Percentiles rank a stretch among this genome's conserved stretches.
These are phyloP conservation scores for Sugiyamaella smithiae DNA, from an alignment of 805 yeast species.

Conservation along the genomic window DNA sequence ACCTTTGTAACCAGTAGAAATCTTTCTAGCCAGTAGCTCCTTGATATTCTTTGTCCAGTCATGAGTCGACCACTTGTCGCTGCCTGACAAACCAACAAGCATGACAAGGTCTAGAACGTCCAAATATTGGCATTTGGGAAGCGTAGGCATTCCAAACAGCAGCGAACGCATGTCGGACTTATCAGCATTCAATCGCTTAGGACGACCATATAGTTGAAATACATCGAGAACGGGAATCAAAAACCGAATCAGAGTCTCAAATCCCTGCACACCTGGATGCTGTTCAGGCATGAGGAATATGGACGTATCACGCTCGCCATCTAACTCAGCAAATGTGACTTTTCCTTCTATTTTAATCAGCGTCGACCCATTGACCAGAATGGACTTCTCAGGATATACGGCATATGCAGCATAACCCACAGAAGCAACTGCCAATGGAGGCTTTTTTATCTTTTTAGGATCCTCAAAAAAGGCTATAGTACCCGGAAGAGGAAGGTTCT, in stretches of 20 bases:
- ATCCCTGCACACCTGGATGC: slow-evolving; percentile 79
- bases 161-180: slow-evolving; percentile 63
- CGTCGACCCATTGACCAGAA: slow-evolving; percentile 80
- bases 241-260: slow-evolving; percentile 80
- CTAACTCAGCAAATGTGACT: slow-evolving; percentile 41
- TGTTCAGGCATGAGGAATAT: slow-evolving; percentile 80
- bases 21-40: slow-evolving; percentile 51
- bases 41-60: slow-evolving; percentile 62
- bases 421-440: slow-evolving; percentile 75
- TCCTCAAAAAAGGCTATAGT: slow-evolving; percentile 76
- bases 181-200: slow-evolving; percentile 69
- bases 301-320: slow-evolving; percentile 52
- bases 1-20: slow-evolving; percentile 47
- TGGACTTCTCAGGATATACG: slow-evolving; percentile 83
- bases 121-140: slow-evolving; percentile 72
- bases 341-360: slow-evolving; percentile 86
- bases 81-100: slow-evolving; percentile 38
- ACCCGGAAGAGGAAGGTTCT: slow-evolving; percentile 47
- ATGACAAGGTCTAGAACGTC: slow-evolving; percentile 57
- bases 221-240: slow-evolving; percentile 73
- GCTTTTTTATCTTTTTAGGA: slow-evolving; percentile 60
- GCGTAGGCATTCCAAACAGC: slow-evolving; percentile 77
- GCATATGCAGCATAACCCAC: slow-evolving; percentile 76
- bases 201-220: slow-evolving; percentile 79
- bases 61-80: slow-evolving; percentile 49